These are phyloP conservation scores for Dictyostelium intermedium DNA, from an alignment of 78 protist genomes.

Conservation along the genomic window DNA sequence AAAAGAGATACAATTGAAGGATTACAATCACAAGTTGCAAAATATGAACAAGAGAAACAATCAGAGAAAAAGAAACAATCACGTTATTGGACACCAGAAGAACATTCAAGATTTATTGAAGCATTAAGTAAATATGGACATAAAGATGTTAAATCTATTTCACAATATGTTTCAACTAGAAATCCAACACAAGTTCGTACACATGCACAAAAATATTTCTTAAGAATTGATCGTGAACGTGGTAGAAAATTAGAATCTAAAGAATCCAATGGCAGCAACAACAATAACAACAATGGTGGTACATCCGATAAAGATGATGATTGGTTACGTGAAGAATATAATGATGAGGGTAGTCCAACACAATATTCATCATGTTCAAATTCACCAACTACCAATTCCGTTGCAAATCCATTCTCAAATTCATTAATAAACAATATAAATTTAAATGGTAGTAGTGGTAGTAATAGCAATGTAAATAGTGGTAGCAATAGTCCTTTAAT, in stretches of 20 bases:
- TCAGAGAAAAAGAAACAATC: conserved; percentile 71
- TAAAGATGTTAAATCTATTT: conserved; percentile 69
- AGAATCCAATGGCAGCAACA: too few relatives aligned
- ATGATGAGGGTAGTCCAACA: conserved; percentile 10
- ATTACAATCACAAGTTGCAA: conserved; percentile 50
- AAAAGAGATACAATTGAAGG: conserved; percentile 64
- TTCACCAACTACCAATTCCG: conserved; percentile 9
- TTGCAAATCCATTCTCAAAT: conserved; percentile 6
- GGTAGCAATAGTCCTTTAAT: neutral
- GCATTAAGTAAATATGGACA: conserved; percentile 61
- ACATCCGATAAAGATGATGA: neutral
- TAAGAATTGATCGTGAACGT: conserved; percentile 65
- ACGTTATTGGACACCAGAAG: conserved; percentile 77
- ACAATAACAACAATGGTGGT: neutral
- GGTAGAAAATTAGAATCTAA: conserved; percentile 14
- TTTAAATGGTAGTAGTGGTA: neutral
- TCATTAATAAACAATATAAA: neutral
- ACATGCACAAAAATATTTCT: conserved; percentile 74
- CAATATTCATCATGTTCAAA: neutral
- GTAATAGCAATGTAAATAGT: neutral
- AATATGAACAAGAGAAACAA: conserved; percentile 72
- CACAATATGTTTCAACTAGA: conserved; percentile 48
- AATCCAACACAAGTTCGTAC: conserved; percentile 78
- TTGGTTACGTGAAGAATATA: conserved; percentile 1
- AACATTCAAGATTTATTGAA: conserved; percentile 66